Evolutionary conservation across 129 eudicot species (phyloP).

Genomic region (Artemisia argyi): DNA sequence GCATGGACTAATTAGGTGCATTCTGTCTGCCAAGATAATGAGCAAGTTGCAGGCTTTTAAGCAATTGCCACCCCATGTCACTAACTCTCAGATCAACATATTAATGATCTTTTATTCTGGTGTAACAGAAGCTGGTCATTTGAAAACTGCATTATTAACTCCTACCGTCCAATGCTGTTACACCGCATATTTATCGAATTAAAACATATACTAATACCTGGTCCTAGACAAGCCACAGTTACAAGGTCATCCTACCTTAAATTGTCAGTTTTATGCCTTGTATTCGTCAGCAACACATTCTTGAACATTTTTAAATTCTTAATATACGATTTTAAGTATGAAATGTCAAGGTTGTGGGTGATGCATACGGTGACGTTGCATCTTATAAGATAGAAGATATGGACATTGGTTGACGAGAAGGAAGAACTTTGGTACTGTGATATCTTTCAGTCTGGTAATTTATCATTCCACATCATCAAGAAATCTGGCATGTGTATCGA

Average conservation of each 20-base stretch:
- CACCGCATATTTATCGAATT: conserved; percentile 7
- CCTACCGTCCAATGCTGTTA: background rate
- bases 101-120: background rate
- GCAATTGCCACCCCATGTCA: background rate
- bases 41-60: background rate
- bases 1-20: too few species aligned
- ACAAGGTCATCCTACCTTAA: conserved; percentile 19
- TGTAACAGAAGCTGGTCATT: background rate
- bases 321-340: conserved; percentile 19
- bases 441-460: conserved; percentile 1
- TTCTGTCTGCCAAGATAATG: background rate
- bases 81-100: background rate
- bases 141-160: conserved; percentile 11
- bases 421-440: background rate
- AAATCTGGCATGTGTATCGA: background rate
- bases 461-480: conserved; percentile 18
- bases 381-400: conserved; percentile 1
- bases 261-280: conserved; percentile 20
- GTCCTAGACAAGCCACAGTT: conserved; percentile 25
- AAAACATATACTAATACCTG: conserved; percentile 13
- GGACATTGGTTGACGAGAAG: conserved; percentile 1
- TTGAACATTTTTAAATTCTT: conserved; percentile 10
- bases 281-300: conserved; percentile 7
- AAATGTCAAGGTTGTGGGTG: background rate
- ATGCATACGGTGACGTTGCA: conserved; percentile 19